Conservation (phyloP, 2,329 filamentous ascomycete genomes). For the Diaporthe sp. region DNA sequence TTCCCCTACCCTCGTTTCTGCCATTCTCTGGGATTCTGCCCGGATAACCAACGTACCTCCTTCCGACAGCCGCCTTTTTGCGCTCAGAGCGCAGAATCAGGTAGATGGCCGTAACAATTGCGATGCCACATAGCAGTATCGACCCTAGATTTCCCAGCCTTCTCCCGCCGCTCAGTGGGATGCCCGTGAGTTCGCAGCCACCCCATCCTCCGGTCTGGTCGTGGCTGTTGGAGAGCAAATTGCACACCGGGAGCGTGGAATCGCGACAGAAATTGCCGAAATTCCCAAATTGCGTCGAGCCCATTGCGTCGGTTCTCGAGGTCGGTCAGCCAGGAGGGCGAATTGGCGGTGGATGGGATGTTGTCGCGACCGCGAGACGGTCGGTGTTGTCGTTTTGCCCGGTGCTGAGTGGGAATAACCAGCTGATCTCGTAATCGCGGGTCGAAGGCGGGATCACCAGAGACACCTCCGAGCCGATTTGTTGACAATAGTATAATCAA, state of each 20-base stretch:
- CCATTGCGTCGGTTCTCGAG: conserved; percentile 52
- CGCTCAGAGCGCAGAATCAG: conserved; percentile 85
- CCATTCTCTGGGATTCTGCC: background rate
- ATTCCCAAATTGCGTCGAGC: conserved; percentile 73
- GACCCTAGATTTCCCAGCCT: conserved; percentile 92
- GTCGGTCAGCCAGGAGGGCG: background rate
- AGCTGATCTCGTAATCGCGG: background rate
- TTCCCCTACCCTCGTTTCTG: background rate
- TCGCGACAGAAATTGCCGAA: conserved; percentile 83
- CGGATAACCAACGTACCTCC: conserved; percentile 73
- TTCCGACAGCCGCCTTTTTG: conserved; percentile 93
- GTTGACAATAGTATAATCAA: conserved; percentile 9
- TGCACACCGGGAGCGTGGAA: conserved; percentile 86
- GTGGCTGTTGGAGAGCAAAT: conserved; percentile 76
- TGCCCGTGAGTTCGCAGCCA: conserved; percentile 83
- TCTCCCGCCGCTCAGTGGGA: conserved; percentile 74
- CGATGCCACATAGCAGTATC: conserved; percentile 84
- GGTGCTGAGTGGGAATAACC: background rate
- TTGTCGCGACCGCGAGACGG: background rate
- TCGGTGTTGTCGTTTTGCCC: background rate
- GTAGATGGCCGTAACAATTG: conserved; percentile 76
- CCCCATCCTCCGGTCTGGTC: conserved; percentile 72
- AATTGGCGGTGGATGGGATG: conserved; percentile 23
- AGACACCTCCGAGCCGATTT: background rate
- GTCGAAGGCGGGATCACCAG: background rate